Evolutionary conservation across 208 protist genomes (phyloP), one percentile per base, ranked within the genome.

Genomic region (Leishmania martiniquensis): DNA sequence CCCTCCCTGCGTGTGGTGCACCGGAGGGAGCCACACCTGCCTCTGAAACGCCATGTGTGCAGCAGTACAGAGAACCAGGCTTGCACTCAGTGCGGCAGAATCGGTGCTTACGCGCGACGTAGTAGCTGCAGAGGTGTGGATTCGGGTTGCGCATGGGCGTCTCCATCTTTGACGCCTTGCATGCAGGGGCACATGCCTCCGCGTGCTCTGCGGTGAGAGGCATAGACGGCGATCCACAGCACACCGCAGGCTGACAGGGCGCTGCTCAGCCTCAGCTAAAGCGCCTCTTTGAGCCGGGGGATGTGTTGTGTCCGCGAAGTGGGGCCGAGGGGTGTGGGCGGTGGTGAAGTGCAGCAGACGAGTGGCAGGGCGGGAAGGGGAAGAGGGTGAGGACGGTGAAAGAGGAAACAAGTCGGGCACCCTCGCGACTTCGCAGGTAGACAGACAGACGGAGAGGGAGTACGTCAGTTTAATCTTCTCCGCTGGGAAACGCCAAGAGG

Each of bases 61-160:
- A 83, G 76, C 92, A 96, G 73, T 85, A 96, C 29, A 62, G 79
- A 9, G 82, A 86, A 20, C 87, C 86, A 1, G 67, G 69, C 45
- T 75, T 81, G 52, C 87, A 85, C 55, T 76, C 82, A 1, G 87
- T 91, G 29, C 84, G 82, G 65, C 92, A 96, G 75, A 94, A 96
- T 20, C 92, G 84, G 49, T 87, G 84, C 77, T 96, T 96, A 20
- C 81, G 84, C 22, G 52, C n/a, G 17, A 96, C 60, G 72, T 94
- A 96, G 70, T 85, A 91, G 65, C 84, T 87, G 76, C 92, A 96
- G 49, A 76, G 68, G 17, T 25, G n/a, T 6, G 63, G 69, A 57
- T 93, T 89, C 3, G 91, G 89, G 69, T 95, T 95, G 39, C 67
- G 69, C 10, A 20, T 51, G 17, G 90, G 81, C 37, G 73, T 4